Percentiles rank a stretch among this genome's conserved stretches.
Evolutionary conservation across 768 basidiomycete species (phyloP).

Genomic region (Macrolepiota fuliginosa): DNA sequence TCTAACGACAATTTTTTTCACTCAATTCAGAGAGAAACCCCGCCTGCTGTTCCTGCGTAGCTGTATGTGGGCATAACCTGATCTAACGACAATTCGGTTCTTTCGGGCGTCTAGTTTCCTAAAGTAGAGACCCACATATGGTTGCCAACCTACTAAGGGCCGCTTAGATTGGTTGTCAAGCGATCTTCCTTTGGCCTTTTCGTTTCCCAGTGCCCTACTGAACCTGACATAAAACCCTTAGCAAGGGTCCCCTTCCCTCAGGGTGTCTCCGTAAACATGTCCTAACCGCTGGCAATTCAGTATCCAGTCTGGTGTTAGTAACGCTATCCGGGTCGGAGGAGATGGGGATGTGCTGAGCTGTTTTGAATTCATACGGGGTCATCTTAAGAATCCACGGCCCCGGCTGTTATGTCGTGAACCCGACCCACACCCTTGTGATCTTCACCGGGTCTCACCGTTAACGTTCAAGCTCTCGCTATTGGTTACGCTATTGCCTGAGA

Average conservation of each 20-base stretch:
- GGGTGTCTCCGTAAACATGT: background rate
- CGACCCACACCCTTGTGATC: background rate
- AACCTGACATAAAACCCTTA: background rate
- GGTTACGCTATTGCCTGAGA: too few species aligned
- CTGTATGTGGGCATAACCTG: background rate
- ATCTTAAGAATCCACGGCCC: background rate
- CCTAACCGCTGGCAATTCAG: background rate
- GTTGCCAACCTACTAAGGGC: background rate
- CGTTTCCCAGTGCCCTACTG: background rate
- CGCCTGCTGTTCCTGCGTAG: too few species aligned
- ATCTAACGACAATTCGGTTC: too few species aligned
- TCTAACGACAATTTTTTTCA: background rate
- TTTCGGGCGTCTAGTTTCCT: background rate
- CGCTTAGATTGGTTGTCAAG: slow-evolving; percentile 2
- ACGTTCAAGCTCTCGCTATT: too few species aligned
- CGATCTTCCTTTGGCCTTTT: background rate
- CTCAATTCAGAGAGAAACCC: too few species aligned
- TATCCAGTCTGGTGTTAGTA: background rate
- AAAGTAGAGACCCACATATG: background rate
- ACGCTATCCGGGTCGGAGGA: slow-evolving; percentile 1
- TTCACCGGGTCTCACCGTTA: background rate
- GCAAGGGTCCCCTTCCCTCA: background rate
- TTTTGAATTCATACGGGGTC: background rate
- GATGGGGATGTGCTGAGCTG: background rate
- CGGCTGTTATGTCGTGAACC: background rate